Base-by-base conservation (phyloP, 1,284 basidiomycete species). In the Dichomitus squalens region DNA sequence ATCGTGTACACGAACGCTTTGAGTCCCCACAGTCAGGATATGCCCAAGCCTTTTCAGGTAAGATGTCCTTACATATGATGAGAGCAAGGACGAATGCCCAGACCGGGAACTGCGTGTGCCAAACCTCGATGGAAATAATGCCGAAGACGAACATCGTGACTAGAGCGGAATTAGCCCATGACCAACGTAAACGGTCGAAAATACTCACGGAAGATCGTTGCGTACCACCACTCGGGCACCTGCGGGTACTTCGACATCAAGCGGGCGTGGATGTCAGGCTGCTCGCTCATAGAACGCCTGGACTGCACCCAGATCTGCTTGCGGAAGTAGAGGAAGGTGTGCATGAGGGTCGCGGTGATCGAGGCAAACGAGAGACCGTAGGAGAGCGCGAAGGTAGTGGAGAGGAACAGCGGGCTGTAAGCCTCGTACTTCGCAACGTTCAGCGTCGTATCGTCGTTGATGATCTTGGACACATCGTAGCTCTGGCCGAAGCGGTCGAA, bases 211-310 rank as follows among this genome's bases (percentile, higher is more conserved):
- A 81, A 78, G 58, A 80, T 74, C 66, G 79, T 79, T 3, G 79
- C 77, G 57, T 81, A 84, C 72, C 86, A 90, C 90, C 90, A 93
- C 56, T 90, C 85, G 0, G 92, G 91, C 1, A 93, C 88, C 73
- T 72, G 71, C 9, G 58, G 63, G 72, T 96, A 96, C 55, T 79
- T 79, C 11, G 85, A 73, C 93, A 96, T 95, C 29, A 95, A 76
- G n/a, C 84, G 78, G 18, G 85, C 85, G 71, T 96, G 94, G 51
- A 96, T 87, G 75, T 96, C 94, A 7, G 92, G 90, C 64, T 91
- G 86, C 66, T 93, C 91, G 48, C 80, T 69, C 67, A 88, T 78
- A 11, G 85, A 81, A 33, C 83, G 79, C 25, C 91, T 76, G 0
- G 86, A 79, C 60, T 86, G 84, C 9, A 76, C 74, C 80, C 85